A percentile compares a stretch with the other conserved stretches of the same genome.
phyloP scores from a whole-genome alignment of 441 rosid genomes.

The Populus hybrid region DNA sequence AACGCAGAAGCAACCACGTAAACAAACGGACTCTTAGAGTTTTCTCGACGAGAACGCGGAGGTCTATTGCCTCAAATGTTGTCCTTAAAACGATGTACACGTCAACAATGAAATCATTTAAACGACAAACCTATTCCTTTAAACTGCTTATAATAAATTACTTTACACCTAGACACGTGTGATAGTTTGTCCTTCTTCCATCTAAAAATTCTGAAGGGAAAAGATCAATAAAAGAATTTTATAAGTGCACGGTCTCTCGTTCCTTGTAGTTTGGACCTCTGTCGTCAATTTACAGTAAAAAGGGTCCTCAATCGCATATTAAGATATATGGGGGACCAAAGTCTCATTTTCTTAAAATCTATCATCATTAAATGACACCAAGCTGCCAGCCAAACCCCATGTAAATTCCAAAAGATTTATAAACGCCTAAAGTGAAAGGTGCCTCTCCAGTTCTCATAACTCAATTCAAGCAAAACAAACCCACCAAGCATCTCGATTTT shows the following conservation, averaged over 20 bases:
- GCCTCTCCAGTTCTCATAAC: conserved; percentile 12
- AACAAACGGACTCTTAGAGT: background rate
- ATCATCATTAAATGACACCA: background rate
- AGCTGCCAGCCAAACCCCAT: conserved; percentile 1
- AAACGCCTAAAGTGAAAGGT: background rate
- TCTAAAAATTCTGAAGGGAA: background rate
- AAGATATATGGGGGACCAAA: background rate
- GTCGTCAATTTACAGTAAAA: background rate
- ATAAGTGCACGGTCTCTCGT: background rate
- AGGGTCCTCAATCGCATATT: background rate
- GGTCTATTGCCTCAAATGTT: background rate
- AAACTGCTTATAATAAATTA: background rate
- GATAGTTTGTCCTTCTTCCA: background rate
- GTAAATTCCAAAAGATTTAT: conserved; percentile 13
- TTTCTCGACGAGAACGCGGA: background rate
- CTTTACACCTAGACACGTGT: background rate
- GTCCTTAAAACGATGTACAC: background rate
- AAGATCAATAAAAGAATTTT: background rate
- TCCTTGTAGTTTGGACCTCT: background rate
- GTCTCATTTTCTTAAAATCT: background rate
- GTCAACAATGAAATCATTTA: background rate
- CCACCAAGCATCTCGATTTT: background rate
- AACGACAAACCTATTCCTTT: background rate
- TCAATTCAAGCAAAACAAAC: background rate
- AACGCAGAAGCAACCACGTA: too few species aligned